Conservation (phyloP, 2,329 filamentous ascomycete genomes). For the Colletotrichum sp. region DNA sequence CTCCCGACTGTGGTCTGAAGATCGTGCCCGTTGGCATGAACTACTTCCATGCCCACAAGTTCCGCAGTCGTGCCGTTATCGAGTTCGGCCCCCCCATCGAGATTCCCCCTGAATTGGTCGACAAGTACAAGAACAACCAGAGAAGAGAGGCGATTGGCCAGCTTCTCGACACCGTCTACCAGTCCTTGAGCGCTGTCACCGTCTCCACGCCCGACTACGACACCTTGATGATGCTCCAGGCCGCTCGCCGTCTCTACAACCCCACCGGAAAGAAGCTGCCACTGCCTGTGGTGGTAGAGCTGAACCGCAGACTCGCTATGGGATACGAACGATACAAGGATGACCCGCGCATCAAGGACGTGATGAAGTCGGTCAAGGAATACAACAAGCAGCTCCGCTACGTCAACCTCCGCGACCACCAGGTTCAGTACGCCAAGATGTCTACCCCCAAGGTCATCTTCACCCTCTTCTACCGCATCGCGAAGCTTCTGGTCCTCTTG, state of each 20-base stretch:
- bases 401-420: conserved; percentile 89
- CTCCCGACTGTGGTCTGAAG: conserved; percentile 86
- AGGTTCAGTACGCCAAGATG: conserved; percentile 90
- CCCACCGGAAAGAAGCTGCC: conserved; percentile 93
- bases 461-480: conserved; percentile 78
- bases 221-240: conserved; percentile 95
- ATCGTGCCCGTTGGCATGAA: conserved; percentile 99
- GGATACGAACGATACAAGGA: conserved; percentile 94
- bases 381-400: conserved; percentile 90
- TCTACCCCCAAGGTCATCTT: conserved; percentile 77
- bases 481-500: conserved; percentile 78
- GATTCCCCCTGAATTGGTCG: conserved; percentile 80
- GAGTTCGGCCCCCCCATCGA: conserved; percentile 93
- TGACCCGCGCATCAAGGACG: conserved; percentile 78
- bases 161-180: conserved; percentile 85
- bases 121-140: conserved; percentile 83
- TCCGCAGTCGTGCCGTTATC: conserved; percentile 91
- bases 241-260: conserved; percentile 90
- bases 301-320: conserved; percentile 88
- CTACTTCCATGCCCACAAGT: conserved; percentile 99
- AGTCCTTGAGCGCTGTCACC: conserved; percentile 85
- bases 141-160: conserved; percentile 86
- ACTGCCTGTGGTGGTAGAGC: conserved; percentile 88
- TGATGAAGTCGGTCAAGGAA: conserved; percentile 76
- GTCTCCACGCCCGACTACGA: conserved; percentile 94